phyloP scores from a whole-genome alignment of 345 rosid species.

The Camelina sativa region DNA sequence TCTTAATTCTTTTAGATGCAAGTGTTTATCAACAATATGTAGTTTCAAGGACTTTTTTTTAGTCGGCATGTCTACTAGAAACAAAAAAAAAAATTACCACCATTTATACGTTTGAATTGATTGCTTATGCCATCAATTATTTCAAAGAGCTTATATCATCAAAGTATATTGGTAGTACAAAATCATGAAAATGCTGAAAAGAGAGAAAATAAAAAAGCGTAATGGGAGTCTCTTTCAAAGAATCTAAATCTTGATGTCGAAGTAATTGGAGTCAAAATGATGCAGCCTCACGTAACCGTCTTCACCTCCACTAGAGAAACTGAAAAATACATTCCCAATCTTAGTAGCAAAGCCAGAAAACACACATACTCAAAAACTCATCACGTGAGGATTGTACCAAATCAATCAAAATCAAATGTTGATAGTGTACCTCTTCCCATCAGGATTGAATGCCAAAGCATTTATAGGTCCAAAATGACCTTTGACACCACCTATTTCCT shows the following conservation, averaged over 20 bases:
- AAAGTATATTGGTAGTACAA: too few species aligned
- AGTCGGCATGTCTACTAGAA: too few species aligned
- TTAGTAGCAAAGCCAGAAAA: slow-evolving; percentile 1
- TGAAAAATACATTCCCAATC: slow-evolving; percentile 30
- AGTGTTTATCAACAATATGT: too few species aligned
- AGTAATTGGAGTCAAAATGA: slow-evolving; percentile 90
- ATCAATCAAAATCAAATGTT: background rate
- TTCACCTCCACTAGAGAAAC: slow-evolving; percentile 99
- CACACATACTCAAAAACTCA: background rate
- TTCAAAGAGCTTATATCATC: too few species aligned
- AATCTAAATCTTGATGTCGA: slow-evolving; percentile 71
- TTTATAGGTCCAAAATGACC: slow-evolving; percentile 99
- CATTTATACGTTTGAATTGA: too few species aligned
- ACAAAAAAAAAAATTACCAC: too few species aligned
- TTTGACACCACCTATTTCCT: slow-evolving; percentile 96
- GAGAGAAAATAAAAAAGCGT: too few species aligned
- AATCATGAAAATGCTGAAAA: too few species aligned
- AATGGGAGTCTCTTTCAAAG: background rate
- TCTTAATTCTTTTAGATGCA: too few species aligned
- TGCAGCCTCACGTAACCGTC: slow-evolving; percentile 95
- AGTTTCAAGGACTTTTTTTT: too few species aligned
- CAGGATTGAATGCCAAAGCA: slow-evolving; percentile 96
- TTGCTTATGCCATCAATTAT: too few species aligned
- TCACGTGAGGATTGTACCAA: background rate
- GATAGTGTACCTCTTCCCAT: slow-evolving; percentile 77